Conservation (phyloP, 169 alveolate species). For the Neospora caninum region DNA sequence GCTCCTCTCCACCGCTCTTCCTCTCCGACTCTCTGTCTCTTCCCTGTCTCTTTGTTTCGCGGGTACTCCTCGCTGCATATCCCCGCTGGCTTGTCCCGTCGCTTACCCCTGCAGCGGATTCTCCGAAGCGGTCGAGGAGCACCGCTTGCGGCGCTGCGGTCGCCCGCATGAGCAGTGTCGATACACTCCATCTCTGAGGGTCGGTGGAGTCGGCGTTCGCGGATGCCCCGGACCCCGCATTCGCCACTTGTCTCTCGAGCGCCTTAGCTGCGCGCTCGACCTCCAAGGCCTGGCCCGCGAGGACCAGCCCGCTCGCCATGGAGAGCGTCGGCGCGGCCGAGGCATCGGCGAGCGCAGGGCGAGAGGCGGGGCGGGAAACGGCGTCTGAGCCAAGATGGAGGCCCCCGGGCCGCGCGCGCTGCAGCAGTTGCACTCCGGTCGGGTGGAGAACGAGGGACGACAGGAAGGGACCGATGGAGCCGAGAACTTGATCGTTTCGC, state of each 20-base stretch:
- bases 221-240: not conserved
- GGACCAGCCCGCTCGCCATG: not conserved
- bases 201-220: not conserved
- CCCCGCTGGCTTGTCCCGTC: not conserved
- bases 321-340: not conserved
- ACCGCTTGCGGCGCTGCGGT: slow-evolving; percentile 57
- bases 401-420: slow-evolving; percentile 15
- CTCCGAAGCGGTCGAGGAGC: slow-evolving; percentile 63
- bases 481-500: slow-evolving; percentile 54
- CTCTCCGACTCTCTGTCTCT: no score
- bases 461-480: slow-evolving; percentile 53
- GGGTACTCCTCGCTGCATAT: no score
- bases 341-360: not conserved
- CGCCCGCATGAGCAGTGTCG: slow-evolving; percentile 46
- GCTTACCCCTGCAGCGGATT: slow-evolving; percentile 64
- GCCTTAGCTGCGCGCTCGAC: not conserved
- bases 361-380: not conserved
- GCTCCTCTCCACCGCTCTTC: no score
- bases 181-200: slow-evolving; percentile 41
- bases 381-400: not conserved
- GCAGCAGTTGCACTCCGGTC: slow-evolving; percentile 57
- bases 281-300: slow-evolving; percentile 19
- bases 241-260: slow-evolving; percentile 2
- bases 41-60: no score
- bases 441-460: slow-evolving; percentile 58